Base-by-base conservation (phyloP, 257 asterid genomes). In the Striga asiatica region DNA sequence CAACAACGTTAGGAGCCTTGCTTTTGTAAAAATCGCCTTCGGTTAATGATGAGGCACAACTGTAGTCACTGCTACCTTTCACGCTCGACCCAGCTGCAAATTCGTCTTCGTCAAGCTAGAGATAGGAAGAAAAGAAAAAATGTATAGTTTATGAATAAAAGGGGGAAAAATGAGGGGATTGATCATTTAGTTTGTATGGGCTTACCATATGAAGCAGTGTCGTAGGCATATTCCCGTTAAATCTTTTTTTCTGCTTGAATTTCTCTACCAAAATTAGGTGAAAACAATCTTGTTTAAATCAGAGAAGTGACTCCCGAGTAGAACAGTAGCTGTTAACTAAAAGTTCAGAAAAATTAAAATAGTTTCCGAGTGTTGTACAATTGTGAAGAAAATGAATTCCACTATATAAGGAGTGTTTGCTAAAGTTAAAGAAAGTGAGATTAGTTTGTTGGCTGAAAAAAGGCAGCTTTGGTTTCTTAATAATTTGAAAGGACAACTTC, bases 1-100 rank as follows among this genome's bases (percentile, higher is more conserved):
- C 99, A 71, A 88, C 91, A 1, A 92, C 93, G 1, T 92, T 80
- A 0, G 95, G 97, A 12, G 81, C 78, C 64, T 59, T 82, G 4
- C 68, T 64, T 35, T 77, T 77, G 35, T 61, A 69, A 51, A 72
- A 31, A 13, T 84, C 95, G 47, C 82, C 95, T 56, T 87, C 95
- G 6, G 79, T 71, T 38, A 82, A 69, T 0, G 93, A 92, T 29
- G 95, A 84, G 64, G 94, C 74, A 60, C 85, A 78, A 56, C 97
- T 84, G 34, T 76, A 81, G 54, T 84, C 87, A 51, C 88, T 77
- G 46, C 89, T 73, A 54, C 70, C 95, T 74, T 69, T 79, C 6
- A 76, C 37, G 71, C 87, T 82, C 22, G 82, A 72, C 23, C 74
- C 78, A 27, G 70, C 68, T 5, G 49, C 67, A 34, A 49, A 60